phyloP scores from a whole-genome alignment of 495 filamentous ascomycete genomes.

The Geoglossum glabrum region DNA sequence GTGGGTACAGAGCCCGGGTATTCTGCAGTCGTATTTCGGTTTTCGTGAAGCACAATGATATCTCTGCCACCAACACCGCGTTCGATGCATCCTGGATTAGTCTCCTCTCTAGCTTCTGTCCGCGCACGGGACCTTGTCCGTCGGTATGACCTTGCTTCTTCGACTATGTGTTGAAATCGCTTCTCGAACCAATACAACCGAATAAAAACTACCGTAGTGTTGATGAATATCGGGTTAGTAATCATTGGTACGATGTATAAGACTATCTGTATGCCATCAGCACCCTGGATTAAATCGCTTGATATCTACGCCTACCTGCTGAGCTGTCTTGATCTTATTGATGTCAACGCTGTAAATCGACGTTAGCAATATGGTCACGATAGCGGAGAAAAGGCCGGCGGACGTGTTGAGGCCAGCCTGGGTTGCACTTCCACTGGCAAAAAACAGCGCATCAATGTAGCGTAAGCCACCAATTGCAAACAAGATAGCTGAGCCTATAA shows the following conservation, averaged over 20 bases:
- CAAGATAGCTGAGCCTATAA: constrained; percentile 59
- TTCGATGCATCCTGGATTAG: constrained; percentile 32
- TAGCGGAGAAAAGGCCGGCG: constrained; percentile 7
- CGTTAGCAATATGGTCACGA: constrained; percentile 4
- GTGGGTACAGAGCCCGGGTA: not conserved
- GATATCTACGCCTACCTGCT: constrained; percentile 28
- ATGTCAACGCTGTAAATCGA: constrained; percentile 34
- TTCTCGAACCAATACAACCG: constrained; percentile 97
- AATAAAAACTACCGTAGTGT: constrained; percentile 71
- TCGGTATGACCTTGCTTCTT: constrained; percentile 32
- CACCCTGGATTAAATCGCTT: not conserved
- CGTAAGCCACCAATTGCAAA: constrained; percentile 38
- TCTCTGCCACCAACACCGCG: constrained; percentile 46
- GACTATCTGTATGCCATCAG: constrained; percentile 23
- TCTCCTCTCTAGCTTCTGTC: constrained; percentile 27
- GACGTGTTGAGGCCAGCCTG: constrained; percentile 82
- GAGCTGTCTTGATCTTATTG: constrained; percentile 53
- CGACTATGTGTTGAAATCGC: constrained; percentile 62
- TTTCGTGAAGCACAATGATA: constrained; percentile 43
- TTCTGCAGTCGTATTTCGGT: not conserved
- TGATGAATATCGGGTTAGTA: constrained; percentile 79
- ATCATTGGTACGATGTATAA: constrained; percentile 52
- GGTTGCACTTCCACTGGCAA: constrained; percentile 57
- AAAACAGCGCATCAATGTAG: constrained; percentile 84
- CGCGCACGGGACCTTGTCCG: constrained; percentile 35